A percentile compares a stretch with the other conserved stretches of the same genome.
These are phyloP conservation scores for Pezicula carpinea DNA, from an alignment of 2,329 filamentous ascomycete genomes.

Conservation along the genomic window DNA sequence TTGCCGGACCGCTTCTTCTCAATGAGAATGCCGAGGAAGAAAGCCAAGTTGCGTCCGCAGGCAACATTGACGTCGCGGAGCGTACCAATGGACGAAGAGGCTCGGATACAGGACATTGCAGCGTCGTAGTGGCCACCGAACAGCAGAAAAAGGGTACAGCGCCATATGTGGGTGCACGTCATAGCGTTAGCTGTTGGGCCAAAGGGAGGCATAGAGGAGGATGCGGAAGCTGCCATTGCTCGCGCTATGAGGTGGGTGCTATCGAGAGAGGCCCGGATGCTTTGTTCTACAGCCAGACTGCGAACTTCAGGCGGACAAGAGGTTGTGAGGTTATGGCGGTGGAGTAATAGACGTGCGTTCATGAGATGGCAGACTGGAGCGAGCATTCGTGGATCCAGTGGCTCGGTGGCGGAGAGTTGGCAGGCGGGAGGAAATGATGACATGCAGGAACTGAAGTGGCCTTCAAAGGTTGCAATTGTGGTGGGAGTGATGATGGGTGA, in stretches of 20 bases:
- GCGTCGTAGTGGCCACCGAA: constrained; percentile 68
- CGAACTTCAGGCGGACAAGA: constrained; percentile 62
- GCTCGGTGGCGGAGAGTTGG: constrained; percentile 59
- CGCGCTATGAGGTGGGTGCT: constrained; percentile 74
- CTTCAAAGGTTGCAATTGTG: constrained; percentile 73
- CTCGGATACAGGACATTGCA: constrained; percentile 68
- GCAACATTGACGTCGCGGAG: constrained; percentile 67
- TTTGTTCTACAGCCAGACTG: constrained; percentile 69
- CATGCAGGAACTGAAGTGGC: constrained; percentile 72
- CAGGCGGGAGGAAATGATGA: constrained; percentile 71
- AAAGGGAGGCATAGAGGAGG: constrained; percentile 28
- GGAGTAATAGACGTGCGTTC: constrained; percentile 76
- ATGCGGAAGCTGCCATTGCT: constrained; percentile 42
- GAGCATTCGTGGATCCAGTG: constrained; percentile 70
- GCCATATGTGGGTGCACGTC: constrained; percentile 80
- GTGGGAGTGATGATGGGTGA: constrained; percentile 60
- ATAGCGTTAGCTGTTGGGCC: constrained; percentile 55
- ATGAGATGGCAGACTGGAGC: constrained; percentile 75
- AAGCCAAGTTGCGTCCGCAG: constrained; percentile 76
- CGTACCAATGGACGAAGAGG: constrained; percentile 66
- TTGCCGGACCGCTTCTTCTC: constrained; percentile 45
- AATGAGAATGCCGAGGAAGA: constrained; percentile 69
- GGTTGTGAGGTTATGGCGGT: constrained; percentile 82
- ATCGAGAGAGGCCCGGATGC: constrained; percentile 68
- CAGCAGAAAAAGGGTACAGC: constrained; percentile 75